A percentile compares a stretch with the other conserved stretches of the same genome.
Evolutionary conservation across 257 asterid species (phyloP).

Genomic region (Gentiana dahurica): DNA sequence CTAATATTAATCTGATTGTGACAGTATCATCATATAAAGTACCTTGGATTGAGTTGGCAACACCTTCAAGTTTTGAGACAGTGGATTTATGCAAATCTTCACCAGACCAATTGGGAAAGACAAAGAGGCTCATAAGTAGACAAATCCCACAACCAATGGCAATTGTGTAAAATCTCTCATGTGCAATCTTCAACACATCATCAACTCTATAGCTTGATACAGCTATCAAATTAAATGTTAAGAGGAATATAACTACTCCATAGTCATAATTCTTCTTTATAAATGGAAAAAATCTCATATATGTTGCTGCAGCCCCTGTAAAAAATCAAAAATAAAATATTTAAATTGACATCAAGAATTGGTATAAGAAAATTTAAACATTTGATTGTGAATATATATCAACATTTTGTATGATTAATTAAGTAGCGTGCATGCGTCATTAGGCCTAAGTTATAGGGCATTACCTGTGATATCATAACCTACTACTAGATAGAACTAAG

Average conservation of each 20-base stretch:
- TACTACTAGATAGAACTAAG: too few species aligned
- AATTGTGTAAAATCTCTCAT: conserved; percentile 52
- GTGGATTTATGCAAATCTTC: conserved; percentile 76
- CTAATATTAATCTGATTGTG: too few species aligned
- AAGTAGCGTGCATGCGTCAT: too few species aligned
- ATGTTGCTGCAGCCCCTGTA: conserved; percentile 58
- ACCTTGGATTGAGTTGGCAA: conserved; percentile 83
- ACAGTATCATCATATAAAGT: too few species aligned
- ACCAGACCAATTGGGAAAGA: conserved; percentile 91
- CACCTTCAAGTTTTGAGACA: conserved; percentile 67
- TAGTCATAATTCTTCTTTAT: conserved; percentile 85
- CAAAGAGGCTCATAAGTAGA: conserved; percentile 69
- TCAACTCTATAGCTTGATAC: conserved; percentile 71
- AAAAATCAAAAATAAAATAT: conserved; percentile 1
- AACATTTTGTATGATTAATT: neutral
- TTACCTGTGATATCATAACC: too few species aligned
- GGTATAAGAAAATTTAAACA: neutral
- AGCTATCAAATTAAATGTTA: conserved; percentile 82
- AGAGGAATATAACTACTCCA: conserved; percentile 84
- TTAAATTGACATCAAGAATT: neutral
- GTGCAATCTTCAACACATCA: conserved; percentile 62
- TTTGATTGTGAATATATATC: neutral
- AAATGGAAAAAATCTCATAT: conserved; percentile 60
- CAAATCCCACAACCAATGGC: conserved; percentile 85
- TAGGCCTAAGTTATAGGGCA: too few species aligned